These are phyloP conservation scores for Fraxinus paxiana DNA, from an alignment of 305 asterid genomes.

Conservation along the genomic window DNA sequence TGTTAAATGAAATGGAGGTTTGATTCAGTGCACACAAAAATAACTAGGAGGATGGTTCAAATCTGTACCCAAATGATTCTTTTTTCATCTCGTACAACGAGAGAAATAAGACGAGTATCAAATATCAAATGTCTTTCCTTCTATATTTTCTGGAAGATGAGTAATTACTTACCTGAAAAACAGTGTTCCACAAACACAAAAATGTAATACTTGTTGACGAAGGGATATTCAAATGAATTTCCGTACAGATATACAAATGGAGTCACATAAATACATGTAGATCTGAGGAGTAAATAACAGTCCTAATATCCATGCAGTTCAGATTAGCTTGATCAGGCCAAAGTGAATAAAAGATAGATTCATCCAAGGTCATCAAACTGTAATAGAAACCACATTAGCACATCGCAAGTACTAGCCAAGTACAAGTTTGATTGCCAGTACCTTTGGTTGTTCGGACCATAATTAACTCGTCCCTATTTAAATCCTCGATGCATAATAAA, in stretches of 20 bases:
- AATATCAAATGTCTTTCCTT: not conserved
- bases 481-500: not conserved
- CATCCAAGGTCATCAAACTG: not conserved
- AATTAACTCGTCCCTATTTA: not conserved
- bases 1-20: conserved; percentile 25
- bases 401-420: not conserved
- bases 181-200: not conserved
- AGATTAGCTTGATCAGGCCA: not conserved
- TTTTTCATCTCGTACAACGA: not conserved
- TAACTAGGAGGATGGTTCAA: not conserved
- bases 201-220: not conserved
- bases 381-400: not conserved
- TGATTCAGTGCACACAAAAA: not conserved
- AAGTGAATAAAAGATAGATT: not conserved
- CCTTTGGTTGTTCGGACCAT: not conserved
- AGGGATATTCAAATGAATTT: not conserved
- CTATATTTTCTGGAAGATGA: not conserved
- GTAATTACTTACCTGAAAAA: not conserved
- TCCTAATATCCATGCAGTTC: not conserved
- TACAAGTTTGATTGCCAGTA: not conserved
- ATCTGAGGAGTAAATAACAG: not conserved
- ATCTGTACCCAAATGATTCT: not conserved
- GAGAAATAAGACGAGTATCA: not conserved
- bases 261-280: not conserved
- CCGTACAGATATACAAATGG: not conserved